Conservation (phyloP, 345 rosid genomes). For the Populus davidiana region DNA sequence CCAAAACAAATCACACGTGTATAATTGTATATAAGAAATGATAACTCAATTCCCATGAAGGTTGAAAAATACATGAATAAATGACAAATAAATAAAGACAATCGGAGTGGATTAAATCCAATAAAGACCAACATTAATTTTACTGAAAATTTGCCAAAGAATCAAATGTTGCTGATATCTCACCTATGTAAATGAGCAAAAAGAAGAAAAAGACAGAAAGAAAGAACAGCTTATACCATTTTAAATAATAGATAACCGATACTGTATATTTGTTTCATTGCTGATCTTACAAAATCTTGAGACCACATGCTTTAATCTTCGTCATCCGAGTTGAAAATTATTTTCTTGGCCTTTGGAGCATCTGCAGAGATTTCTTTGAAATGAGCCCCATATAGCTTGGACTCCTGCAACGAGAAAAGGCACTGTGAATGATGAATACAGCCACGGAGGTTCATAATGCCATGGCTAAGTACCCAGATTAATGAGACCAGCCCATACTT, state of each 20-base stretch:
- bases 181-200: not conserved
- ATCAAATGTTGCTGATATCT: too few relatives aligned
- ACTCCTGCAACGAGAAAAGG: constrained; percentile 49
- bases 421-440: not conserved
- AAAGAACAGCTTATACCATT: not conserved
- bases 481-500: too few relatives aligned
- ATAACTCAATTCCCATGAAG: too few relatives aligned
- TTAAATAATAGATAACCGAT: not conserved
- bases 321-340: constrained; percentile 71
- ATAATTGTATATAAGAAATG: too few relatives aligned
- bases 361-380: constrained; percentile 80
- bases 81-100: too few relatives aligned
- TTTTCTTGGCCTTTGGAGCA: constrained; percentile 86
- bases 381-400: constrained; percentile 93
- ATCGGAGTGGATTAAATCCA: too few relatives aligned
- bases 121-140: too few relatives aligned
- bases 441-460: too few relatives aligned
- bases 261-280: not conserved
- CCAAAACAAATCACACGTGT: too few relatives aligned
- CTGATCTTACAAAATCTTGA: not conserved
- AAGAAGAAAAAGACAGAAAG: not conserved
- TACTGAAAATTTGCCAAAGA: too few relatives aligned
- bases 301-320: constrained; percentile 42
- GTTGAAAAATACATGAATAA: too few relatives aligned
- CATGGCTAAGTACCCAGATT: too few relatives aligned